These are phyloP conservation scores for Salix udensis DNA, from an alignment of 345 rosid genomes.

Conservation along the genomic window DNA sequence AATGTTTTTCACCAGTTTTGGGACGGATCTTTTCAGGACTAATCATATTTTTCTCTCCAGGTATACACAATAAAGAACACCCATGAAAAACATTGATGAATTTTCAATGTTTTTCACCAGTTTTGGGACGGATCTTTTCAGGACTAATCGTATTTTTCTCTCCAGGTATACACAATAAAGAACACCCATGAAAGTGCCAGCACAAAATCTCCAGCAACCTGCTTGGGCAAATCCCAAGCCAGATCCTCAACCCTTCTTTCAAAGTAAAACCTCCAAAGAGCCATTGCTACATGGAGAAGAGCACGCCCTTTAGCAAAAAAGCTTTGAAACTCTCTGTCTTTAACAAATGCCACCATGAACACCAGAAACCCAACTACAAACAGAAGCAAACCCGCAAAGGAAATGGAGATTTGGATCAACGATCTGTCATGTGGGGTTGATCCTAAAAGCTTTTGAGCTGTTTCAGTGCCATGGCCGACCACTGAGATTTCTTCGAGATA, in stretches of 20 bases:
- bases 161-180: constrained; percentile 35
- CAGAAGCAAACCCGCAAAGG: constrained; percentile 43
- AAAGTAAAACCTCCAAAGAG: constrained; percentile 39
- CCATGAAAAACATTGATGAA: constrained; percentile 27
- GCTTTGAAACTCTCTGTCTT: constrained; percentile 31
- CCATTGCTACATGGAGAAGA: constrained; percentile 35
- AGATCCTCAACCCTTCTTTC: constrained; percentile 44
- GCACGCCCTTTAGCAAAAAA: constrained; percentile 44
- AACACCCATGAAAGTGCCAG: constrained; percentile 44
- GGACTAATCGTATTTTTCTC: constrained; percentile 36
- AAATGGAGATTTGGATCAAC: constrained; percentile 38
- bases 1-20: too few species aligned
- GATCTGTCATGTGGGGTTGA: constrained; percentile 42
- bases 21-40: too few species aligned
- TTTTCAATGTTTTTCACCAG: background rate
- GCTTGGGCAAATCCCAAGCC: constrained; percentile 46
- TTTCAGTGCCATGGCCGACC: constrained; percentile 33
- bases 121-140: background rate
- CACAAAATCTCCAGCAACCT: constrained; percentile 34
- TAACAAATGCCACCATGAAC: constrained; percentile 43
- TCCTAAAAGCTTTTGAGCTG: constrained; percentile 33
- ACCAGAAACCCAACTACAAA: constrained; percentile 30
- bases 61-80: constrained; percentile 6
- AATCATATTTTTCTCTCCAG: too few species aligned
- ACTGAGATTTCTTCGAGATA: constrained; percentile 31